Conservation (phyloP, 163 green algal genomes). For the Scenedesmus sp. region DNA sequence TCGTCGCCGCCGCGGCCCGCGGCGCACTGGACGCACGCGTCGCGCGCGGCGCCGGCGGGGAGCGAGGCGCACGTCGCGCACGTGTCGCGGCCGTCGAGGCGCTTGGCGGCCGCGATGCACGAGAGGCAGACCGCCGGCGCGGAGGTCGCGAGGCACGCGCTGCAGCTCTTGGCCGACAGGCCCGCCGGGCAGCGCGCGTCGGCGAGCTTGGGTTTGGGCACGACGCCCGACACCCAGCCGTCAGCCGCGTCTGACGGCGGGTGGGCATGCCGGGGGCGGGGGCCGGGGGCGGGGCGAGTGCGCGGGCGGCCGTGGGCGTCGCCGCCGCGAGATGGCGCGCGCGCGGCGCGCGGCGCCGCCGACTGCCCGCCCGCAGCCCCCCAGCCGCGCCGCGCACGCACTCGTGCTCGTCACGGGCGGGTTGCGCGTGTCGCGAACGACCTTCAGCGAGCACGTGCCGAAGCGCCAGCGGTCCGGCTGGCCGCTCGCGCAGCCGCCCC, state of each 20-base stretch:
- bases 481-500: too few species aligned
- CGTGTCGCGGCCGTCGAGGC: not conserved
- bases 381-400: too few species aligned
- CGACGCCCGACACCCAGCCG: not conserved
- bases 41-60: too few species aligned
- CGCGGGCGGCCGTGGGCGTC: too few species aligned
- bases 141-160: not conserved
- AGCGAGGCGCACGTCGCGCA: not conserved
- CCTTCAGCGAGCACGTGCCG: slow-evolving; percentile 9
- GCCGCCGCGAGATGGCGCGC: too few species aligned
- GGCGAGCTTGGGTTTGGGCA: not conserved
- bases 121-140: not conserved
- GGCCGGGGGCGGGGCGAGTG: too few species aligned
- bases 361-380: too few species aligned
- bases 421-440: not conserved
- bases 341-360: too few species aligned
- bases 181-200: not conserved
- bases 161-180: not conserved
- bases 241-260: too few species aligned
- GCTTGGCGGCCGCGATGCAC: not conserved
- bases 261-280: too few species aligned
- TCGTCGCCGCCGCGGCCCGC: too few species aligned
- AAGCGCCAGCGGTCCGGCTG: not conserved
- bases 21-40: too few species aligned
- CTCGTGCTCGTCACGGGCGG: not conserved